Base-by-base conservation (phyloP, 2,329 filamentous ascomycete species). In the Stagonosporopsis cucurbitacearum region DNA sequence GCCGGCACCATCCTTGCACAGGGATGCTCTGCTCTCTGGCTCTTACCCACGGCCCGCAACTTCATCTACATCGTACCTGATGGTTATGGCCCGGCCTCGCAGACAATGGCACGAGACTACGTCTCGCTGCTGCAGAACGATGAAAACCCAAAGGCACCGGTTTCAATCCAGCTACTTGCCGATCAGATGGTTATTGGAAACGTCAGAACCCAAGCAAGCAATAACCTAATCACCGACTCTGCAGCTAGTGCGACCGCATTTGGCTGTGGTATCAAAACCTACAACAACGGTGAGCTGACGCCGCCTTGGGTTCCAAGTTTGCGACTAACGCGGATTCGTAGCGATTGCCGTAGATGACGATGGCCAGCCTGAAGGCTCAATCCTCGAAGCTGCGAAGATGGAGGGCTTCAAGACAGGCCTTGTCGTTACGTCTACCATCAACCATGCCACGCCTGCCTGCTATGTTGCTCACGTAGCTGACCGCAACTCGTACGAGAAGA, bases 361-460 rank as follows among this genome's bases (percentile, higher is more conserved):
- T 35, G 68, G 68, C 6, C 62, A 67, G 13, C 74, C 75, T 17
- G 71, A 75, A 17, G 77, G 73, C 32, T 76, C 73, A 17, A 72
- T 79, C 19, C 68, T 78, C 35, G 77, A 79, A 60, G 75, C 76
- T 8, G 76, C 76, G 12, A 75, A 77, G 57, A 59, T 75, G 28
- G 66, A 73, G 28, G 77, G 77, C 32, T 76, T 73, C 59, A 75
- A 73, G 63, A 78, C 77, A 13, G 76, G 75, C 12, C 70, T 79
- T n/a, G 75, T 78, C n/a, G 77, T 77, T 4, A 78, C 77, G 2
- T 75, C 69, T 7, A 74, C 70, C 28, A 78, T 79, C 61, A 78
- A 75, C 60, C 71, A 78, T 49, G 71, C 66, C 8, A 70, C 66
- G 1, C 67, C 66, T 17, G 67, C 67, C n/a, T 55, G 52, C 22